phyloP scores from a whole-genome alignment of 495 filamentous ascomycete genomes.

The Penicillium coffeae region DNA sequence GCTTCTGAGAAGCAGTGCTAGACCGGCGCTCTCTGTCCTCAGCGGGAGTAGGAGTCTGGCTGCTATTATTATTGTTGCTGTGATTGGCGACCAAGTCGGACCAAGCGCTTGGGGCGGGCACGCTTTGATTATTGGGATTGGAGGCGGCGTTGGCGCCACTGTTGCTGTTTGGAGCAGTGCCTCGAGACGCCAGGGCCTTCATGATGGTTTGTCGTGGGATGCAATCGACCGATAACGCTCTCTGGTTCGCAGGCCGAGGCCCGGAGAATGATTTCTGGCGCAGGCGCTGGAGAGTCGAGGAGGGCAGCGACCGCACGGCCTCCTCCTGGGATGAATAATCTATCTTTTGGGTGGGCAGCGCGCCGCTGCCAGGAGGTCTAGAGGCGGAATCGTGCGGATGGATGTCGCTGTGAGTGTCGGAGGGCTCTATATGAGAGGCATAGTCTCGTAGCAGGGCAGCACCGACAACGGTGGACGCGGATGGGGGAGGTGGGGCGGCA shows the following conservation, averaged over 20 bases:
- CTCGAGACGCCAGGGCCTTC: slow-evolving; percentile 77
- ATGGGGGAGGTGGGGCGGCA: slow-evolving; percentile 22
- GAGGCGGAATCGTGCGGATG: slow-evolving; percentile 20
- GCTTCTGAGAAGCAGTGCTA: slow-evolving; percentile 52
- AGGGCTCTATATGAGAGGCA: slow-evolving; percentile 40
- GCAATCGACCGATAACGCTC: slow-evolving; percentile 63
- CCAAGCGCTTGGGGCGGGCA: slow-evolving; percentile 44
- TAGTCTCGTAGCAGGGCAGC: slow-evolving; percentile 44
- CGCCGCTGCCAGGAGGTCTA: slow-evolving; percentile 5
- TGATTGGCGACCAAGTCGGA: slow-evolving; percentile 39
- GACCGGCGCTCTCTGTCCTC: slow-evolving; percentile 44
- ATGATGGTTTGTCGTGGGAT: slow-evolving; percentile 82
- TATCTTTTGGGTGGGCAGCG: slow-evolving; percentile 16
- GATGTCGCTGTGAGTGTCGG: slow-evolving; percentile 35
- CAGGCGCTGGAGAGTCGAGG: slow-evolving; percentile 35
- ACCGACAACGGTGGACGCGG: slow-evolving; percentile 22
- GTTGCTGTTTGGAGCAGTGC: slow-evolving; percentile 41
- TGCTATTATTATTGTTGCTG: slow-evolving; percentile 7
- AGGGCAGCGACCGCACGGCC: slow-evolving; percentile 23
- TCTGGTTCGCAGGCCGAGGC: slow-evolving; percentile 47
- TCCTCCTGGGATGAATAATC: slow-evolving; percentile 30
- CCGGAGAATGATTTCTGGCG: slow-evolving; percentile 39
- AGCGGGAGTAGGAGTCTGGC: slow-evolving; percentile 21
- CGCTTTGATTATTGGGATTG: slow-evolving; percentile 44
- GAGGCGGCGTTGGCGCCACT: not conserved